Base-by-base conservation (phyloP, 257 asterid species). In the Anisodus acutangulus region DNA sequence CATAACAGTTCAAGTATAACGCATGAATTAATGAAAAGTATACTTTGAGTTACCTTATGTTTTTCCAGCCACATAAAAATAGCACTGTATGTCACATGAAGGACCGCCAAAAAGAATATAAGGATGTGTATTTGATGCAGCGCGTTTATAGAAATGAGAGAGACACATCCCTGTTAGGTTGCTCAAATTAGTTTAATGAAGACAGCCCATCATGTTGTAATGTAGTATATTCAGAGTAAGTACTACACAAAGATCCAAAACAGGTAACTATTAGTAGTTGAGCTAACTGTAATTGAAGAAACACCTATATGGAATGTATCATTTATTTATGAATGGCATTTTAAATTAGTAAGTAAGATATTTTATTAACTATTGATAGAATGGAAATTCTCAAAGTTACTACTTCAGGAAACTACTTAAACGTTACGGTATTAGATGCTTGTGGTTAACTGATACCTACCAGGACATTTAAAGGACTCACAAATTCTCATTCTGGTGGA, bases 71-170 rank as follows among this genome's bases (percentile, higher is more conserved):
- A 26, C 31, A 26, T 26, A 26, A 26, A 26, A 26, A 26, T 26
- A 26, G 31, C 1, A 26, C 31, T 26, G 31, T 26, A 26, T 26
- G 31, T 26, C 31, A 26, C 31, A 26, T 26, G 31, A 26, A 26
- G 31, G 31, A 26, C 31, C 31, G 31, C 31, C 31, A 26, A 26
- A 26, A 26, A 26, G 31, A 95, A 94, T 81, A 95, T 89, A 69
- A 93, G 97, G 68, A 95, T 93, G 90, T 95, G 99, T 84, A 95
- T 85, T 90, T 94, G 97, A 88, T 95, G 99, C 82, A 95, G 89
- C 79, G 93, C 95, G 84, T 92, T 91, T 68, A 92, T 93, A 41
- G 96, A 82, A 81, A 93, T 92, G 60, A 95, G 92, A 3, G 93
- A 47, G 58, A 87, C 91, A 1, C 39, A 39, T 43, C 92, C 98